Conservation (phyloP, 2,329 filamentous ascomycete genomes). For the Clarireedia homoeocarpa region DNA sequence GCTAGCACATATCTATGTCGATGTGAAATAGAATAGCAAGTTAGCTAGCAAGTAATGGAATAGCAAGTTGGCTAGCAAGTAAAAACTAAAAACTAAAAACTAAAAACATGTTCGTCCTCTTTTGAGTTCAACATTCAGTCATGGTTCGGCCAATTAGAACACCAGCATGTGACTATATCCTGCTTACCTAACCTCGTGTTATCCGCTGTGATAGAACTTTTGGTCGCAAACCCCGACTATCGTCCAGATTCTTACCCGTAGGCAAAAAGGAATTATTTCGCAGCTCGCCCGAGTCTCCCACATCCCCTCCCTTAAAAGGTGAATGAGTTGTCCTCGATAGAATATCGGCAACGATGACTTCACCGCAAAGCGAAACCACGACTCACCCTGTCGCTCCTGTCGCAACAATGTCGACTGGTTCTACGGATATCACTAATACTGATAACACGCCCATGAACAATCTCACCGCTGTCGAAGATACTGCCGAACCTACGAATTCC, state of each 20-base stretch:
- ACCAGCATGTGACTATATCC: too few relatives aligned
- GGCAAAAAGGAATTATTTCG: neutral
- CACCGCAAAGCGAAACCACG: conserved; percentile 20
- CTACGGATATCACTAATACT: neutral
- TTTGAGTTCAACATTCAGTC: too few relatives aligned
- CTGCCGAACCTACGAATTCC: neutral
- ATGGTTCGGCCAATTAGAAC: too few relatives aligned
- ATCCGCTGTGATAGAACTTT: too few relatives aligned
- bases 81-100: too few relatives aligned
- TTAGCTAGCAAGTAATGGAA: too few relatives aligned
- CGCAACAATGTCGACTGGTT: conserved; percentile 4
- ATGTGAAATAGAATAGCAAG: too few relatives aligned
- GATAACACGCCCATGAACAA: neutral
- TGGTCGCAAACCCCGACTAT: neutral
- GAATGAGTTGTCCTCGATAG: conserved; percentile 28
- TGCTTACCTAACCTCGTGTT: too few relatives aligned
- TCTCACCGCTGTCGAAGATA: neutral
- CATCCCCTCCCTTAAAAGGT: conserved; percentile 14
- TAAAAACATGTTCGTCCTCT: too few relatives aligned
- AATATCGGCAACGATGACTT: conserved; percentile 29
- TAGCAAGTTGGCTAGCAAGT: too few relatives aligned
- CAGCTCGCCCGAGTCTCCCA: neutral
- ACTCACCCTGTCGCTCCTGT: conserved; percentile 3
- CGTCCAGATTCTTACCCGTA: neutral
- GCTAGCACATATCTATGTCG: too few relatives aligned